Conservation (phyloP, 2,329 filamentous ascomycete genomes). For the Cryphonectria radicalis region DNA sequence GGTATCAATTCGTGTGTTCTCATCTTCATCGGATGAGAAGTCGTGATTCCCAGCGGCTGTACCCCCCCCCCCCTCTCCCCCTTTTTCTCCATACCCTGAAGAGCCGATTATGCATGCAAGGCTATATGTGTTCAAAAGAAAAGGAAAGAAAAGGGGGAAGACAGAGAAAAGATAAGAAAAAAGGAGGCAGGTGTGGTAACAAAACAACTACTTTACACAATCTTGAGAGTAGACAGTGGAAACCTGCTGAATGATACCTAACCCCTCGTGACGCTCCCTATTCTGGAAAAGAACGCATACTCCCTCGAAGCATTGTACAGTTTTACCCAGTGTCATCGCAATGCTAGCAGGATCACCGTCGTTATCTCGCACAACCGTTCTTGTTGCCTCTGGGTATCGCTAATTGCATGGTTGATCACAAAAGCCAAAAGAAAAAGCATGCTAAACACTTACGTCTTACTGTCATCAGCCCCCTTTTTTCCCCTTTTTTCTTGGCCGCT, state of each 20-base stretch:
- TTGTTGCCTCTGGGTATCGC: slow-evolving; percentile 13
- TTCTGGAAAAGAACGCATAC: not conserved
- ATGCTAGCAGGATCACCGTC: not conserved
- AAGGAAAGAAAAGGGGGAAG: too few relatives aligned
- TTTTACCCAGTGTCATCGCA: not conserved
- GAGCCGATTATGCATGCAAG: not conserved
- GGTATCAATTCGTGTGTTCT: not conserved
- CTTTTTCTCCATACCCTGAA: not conserved
- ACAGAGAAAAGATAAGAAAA: not conserved
- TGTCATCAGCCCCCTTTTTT: not conserved
- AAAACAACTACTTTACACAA: not conserved
- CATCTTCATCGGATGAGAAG: not conserved
- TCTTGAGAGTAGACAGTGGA: not conserved
- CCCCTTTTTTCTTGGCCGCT: not conserved
- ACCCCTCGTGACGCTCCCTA: not conserved
- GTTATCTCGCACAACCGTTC: not conserved
- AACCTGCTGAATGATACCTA: not conserved
- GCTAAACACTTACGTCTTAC: not conserved
- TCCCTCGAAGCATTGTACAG: not conserved
- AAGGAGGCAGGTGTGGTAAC: not conserved
- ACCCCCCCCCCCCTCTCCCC: not conserved
- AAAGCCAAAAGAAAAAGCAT: not conserved
- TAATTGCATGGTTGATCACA: slow-evolving; percentile 4
- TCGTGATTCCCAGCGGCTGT: not conserved
- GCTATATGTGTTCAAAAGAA: not conserved